Base-by-base conservation (phyloP, 2,329 filamentous ascomycete species). In the Clonostachys chloroleuca region DNA sequence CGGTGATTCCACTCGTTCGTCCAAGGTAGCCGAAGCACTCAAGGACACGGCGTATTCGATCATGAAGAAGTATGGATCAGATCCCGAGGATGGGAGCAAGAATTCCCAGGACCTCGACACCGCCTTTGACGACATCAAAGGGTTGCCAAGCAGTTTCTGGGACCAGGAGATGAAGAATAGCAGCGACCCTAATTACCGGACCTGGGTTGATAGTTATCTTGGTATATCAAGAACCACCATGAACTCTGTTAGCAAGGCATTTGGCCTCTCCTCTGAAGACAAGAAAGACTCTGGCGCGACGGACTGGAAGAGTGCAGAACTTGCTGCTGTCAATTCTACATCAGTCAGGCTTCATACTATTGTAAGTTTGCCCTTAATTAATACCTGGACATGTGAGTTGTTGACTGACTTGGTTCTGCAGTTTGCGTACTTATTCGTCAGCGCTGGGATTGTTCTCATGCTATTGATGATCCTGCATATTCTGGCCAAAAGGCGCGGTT, bases 381-480 rank as follows among this genome's bases (percentile, higher is more conserved):
- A 30, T 30, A 10, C 24, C 10, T 30, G 24, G 3, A 10, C 8
- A n/a, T 40, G 12, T 40, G 8, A n/a, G 37, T n/a, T 4, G 8
- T 40, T 4, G 5, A 40, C 37, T 18, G 17, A 40, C 17, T 34
- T 12, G 39, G 6, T 9, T 37, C n/a, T 16, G 13, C 33, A 47
- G 46, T 50, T 47, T 43, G 43, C 47, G 13, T 50, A 50, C 17
- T 42, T 50, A 6, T 50, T 47, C 42, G 20, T 48, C 13, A 41
- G 45, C 34, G 45, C 48, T 16, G 45, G 42, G 6, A 34, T 45
- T 12, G 48, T 50, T 34, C 39, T 50, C 24, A 47, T 47, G 12
- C 33, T 50, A 33, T 43, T 50, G 12, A 50, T 50, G 48, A 30
- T 50, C 6, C 45, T 50, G 45, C 48, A 50, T 18, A 16, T 48